A percentile compares a stretch with the other conserved stretches of the same genome.
Evolutionary conservation across 1,139 yeast species (phyloP).

Genomic region (Taiozyma onychis): DNA sequence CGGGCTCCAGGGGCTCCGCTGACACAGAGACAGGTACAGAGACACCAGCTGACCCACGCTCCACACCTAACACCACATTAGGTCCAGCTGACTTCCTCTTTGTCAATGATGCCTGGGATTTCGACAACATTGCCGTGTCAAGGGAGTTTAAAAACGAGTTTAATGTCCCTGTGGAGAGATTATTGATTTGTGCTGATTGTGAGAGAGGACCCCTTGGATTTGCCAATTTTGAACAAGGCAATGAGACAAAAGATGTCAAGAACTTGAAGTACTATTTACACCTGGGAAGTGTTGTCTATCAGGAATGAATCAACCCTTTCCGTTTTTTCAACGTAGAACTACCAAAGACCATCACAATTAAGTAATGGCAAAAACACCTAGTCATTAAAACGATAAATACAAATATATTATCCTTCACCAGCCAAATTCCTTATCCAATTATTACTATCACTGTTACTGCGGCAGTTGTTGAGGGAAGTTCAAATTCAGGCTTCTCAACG

Average conservation of each 20-base stretch:
- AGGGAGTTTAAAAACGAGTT: conserved; percentile 25
- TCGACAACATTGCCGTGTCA: conserved; percentile 73
- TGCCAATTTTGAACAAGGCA: conserved; percentile 40
- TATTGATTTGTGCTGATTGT: conserved; percentile 64
- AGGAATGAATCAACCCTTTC: background rate
- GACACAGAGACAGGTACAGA: background rate
- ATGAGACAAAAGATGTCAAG: conserved; percentile 29
- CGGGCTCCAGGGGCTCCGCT: background rate
- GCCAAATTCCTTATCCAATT: background rate
- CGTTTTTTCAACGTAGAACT: background rate
- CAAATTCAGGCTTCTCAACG: conserved; percentile 44
- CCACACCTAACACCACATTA: background rate
- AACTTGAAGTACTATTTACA: conserved; percentile 40
- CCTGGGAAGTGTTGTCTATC: conserved; percentile 38
- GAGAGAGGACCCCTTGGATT: conserved; percentile 72
- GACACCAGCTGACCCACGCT: background rate
- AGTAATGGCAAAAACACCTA: background rate
- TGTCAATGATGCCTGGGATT: conserved; percentile 63
- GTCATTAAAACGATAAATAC: background rate
- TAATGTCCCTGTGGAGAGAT: conserved; percentile 14
- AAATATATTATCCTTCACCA: background rate
- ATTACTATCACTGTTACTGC: background rate
- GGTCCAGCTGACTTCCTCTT: conserved; percentile 28
- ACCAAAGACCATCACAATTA: background rate
- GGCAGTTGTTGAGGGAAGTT: conserved; percentile 33